Evolutionary conservation across 805 yeast species (phyloP), one percentile per base, ranked within the genome.

Genomic region (Blastobotrys peoriensis): DNA sequence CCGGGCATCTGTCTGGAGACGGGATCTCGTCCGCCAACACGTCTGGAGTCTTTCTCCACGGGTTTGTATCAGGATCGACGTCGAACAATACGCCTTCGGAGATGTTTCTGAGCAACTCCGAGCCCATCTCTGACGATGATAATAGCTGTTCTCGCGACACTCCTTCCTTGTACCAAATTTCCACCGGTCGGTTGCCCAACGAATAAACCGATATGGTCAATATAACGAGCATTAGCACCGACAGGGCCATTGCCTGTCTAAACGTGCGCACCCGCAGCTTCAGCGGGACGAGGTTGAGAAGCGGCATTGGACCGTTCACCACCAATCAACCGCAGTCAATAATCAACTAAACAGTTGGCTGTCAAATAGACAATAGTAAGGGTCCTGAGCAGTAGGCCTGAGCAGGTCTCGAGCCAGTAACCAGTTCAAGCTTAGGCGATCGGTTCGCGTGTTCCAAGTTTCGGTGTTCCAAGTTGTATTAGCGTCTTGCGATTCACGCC

Each of bases 41-140:
- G n/a, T 27, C 35, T 5, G 43, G 28, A 2, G 47, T 51, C 28
- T 46, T 36, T 18, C 52, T 22, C 50, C 52, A 50, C 4, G 39
- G 30, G 13, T 25, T 18, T 15, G 33, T 17, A 10, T 35, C 43
- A 3, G 22, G 33, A 20, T 27, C 34, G 16, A 40, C 37, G 15
- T 27, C 25, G 22, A 27, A 40, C 8, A 40, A n/a, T 19, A 3
- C 13, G 8, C 43, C 43, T 13, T 30, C 10, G 9, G 15, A 5
- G 30, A 40, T 40, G 15, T 13, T 25, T 25, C 13, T 8, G 8
- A 25, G 30, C 13, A 25, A 25, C 13, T 25, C 30, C 13, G 30
- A 25, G 8, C 10, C 8, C 30, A 25, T 25, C 8, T 8, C 8
- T 13, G 30, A 25, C 8, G 30, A 25, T 25, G 30, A 25, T 8